A percentile compares a stretch with the other conserved stretches of the same genome.
These are phyloP conservation scores for Russula compacta DNA, from an alignment of 768 basidiomycete species.

Conservation along the genomic window DNA sequence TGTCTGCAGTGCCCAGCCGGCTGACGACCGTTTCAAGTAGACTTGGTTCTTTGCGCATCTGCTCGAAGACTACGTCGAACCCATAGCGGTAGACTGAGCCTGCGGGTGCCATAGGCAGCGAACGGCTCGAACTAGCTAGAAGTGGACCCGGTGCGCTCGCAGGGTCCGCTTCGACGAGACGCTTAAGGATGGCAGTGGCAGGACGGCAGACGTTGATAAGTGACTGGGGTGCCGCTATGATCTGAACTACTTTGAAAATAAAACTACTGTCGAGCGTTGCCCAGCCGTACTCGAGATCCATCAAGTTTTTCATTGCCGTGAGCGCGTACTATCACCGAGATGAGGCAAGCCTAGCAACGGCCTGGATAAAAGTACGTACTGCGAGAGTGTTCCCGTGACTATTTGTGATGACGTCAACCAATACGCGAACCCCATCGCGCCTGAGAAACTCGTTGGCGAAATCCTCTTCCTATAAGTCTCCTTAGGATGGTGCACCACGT, in stretches of 20 bases:
- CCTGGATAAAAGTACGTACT: conserved; percentile 33
- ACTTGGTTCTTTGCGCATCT: conserved; percentile 64
- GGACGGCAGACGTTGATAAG: conserved; percentile 88
- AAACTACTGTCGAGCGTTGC: conserved; percentile 59
- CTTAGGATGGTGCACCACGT: conserved; percentile 2
- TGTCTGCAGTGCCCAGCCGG: conserved; percentile 72
- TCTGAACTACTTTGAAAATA: conserved; percentile 69
- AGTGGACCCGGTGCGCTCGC: conserved; percentile 51
- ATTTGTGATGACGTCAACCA: conserved; percentile 58
- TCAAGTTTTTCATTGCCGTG: conserved; percentile 76
- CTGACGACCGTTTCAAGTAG: conserved; percentile 77
- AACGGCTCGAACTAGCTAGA: conserved; percentile 51
- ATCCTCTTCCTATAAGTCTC: conserved; percentile 56
- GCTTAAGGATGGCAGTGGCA: conserved; percentile 82
- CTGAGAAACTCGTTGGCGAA: conserved; percentile 74
- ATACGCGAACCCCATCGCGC: conserved; percentile 58
- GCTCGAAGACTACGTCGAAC: conserved; percentile 73
- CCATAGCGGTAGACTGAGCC: conserved; percentile 78
- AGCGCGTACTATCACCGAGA: conserved; percentile 58
- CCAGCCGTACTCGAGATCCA: conserved; percentile 85
- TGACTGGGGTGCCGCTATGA: conserved; percentile 64
- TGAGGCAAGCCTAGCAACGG: not conserved
- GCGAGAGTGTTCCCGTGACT: conserved; percentile 80
- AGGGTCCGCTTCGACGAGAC: conserved; percentile 82
- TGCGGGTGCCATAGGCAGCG: conserved; percentile 42